Evolutionary conservation across 2,329 filamentous ascomycete species (phyloP), one percentile per base, ranked within the genome.

Genomic region (Phialocephala sp.): DNA sequence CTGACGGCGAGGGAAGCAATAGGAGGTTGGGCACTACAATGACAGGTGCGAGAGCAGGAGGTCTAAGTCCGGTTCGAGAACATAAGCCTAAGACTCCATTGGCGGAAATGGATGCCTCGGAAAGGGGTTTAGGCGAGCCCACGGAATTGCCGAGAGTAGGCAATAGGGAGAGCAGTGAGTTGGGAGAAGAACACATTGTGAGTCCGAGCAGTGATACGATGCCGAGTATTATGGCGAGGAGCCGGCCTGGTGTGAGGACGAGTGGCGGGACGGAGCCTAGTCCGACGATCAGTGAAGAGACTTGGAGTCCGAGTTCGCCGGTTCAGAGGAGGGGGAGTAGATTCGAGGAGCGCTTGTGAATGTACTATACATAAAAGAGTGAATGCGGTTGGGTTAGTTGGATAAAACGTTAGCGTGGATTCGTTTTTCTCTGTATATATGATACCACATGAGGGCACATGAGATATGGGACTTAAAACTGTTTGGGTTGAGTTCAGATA

Each of bases 171-270:
- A 58, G 27, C 27, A 32, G 58, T 0, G 45, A 54, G 37, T 12
- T 14, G 22, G 45, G 62, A 20, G 59, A 59, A 14, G 64, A 63
- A 6, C 35, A 69, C 52, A 59, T 67, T 35, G 62, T 69, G 2
- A 68, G 68, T 66, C 67, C 65, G 24, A 65, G 61, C 56, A 76
- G 64, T 50, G 73, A 64, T 70, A 76, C 65, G 70, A 72, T 45
- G 65, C 71, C 56, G 71, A 76, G 60, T 72, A 72, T 66, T 37
- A 63, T 63, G 47, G 63, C 35, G 20, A 58, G 68, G 43, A 57
- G 22, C 32, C 64, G 65, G 43, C 36, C 59, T 14, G 45, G 52
- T 50, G 39, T 39, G 18, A 65, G 41, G 41, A 43, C 47, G 39
- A 63, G 59, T 59, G 18, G 15, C 22, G 59, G 32, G 20, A 35